Conservation (phyloP, 495 filamentous ascomycete genomes). For the Tuber umbilicatum region DNA sequence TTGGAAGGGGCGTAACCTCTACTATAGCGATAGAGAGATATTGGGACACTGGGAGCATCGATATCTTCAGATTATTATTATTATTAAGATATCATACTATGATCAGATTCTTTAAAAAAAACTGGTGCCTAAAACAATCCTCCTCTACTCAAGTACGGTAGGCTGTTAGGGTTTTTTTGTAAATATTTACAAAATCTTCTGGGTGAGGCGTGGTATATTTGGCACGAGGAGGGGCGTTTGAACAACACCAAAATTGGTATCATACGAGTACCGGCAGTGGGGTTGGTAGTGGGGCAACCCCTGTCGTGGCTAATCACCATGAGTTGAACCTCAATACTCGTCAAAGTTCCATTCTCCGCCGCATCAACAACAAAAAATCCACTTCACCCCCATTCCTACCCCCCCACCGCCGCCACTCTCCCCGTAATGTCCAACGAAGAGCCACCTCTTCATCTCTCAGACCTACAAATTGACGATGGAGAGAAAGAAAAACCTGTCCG, state of each 20-base stretch:
- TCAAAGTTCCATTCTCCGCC: neutral
- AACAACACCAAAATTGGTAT: neutral
- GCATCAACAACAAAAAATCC: conserved; percentile 6
- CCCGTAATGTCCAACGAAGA: conserved; percentile 42
- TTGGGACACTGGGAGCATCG: neutral
- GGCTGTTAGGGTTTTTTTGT: neutral
- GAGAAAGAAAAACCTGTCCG: conserved; percentile 7
- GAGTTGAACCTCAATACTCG: neutral
- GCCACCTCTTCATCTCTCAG: conserved; percentile 49
- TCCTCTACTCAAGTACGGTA: neutral
- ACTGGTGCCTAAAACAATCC: neutral
- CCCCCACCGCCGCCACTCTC: conserved; percentile 25
- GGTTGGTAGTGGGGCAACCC: neutral
- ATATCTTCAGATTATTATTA: neutral
- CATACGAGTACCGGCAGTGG: neutral
- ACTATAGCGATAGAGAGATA: neutral
- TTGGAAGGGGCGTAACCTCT: neutral
- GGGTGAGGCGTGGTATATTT: neutral
- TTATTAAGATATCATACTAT: too few relatives aligned
- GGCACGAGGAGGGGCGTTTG: neutral
- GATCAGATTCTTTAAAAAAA: neutral
- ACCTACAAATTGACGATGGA: conserved; percentile 26
- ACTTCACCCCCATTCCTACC: neutral
- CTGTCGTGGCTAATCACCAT: neutral
- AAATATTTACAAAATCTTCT: neutral